Conservation (phyloP, 2,329 filamentous ascomycete species). For the Chrysosporium keratinophilum region DNA sequence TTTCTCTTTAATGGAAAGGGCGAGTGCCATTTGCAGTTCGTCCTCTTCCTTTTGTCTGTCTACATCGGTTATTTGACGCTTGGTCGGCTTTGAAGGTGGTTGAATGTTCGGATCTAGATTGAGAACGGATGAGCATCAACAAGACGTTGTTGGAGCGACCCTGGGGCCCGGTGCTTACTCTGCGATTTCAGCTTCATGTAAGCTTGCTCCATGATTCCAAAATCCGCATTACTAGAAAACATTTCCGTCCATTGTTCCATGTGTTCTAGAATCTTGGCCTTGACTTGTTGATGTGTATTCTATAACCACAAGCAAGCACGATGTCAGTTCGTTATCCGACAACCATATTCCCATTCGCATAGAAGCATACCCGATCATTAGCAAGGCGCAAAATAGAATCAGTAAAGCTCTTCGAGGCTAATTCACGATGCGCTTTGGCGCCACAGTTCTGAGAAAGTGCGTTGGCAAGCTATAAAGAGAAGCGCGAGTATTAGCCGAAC, state of each 20-base stretch:
- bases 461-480: slow-evolving; percentile 60
- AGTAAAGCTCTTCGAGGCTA: slow-evolving; percentile 85
- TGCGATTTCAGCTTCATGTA: slow-evolving; percentile 74
- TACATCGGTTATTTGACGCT: slow-evolving; percentile 77
- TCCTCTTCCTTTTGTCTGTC: slow-evolving; percentile 95
- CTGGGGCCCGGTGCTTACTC: slow-evolving; percentile 36
- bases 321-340: background rate
- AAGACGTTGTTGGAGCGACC: background rate
- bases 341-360: background rate
- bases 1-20: slow-evolving; percentile 85
- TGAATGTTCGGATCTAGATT: slow-evolving; percentile 75
- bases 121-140: background rate
- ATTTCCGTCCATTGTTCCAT: slow-evolving; percentile 96
- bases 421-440: slow-evolving; percentile 72
- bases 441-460: slow-evolving; percentile 88
- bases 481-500: background rate
- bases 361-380: slow-evolving; percentile 56
- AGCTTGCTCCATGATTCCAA: slow-evolving; percentile 95
- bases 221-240: slow-evolving; percentile 78
- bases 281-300: slow-evolving; percentile 93
- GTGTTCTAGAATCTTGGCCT: slow-evolving; percentile 89
- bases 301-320: slow-evolving; percentile 23
- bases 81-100: slow-evolving; percentile 82
- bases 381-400: slow-evolving; percentile 85
- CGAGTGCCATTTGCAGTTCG: slow-evolving; percentile 90